Conservation (phyloP, 495 filamentous ascomycete genomes). For the Penicillium dipodomyicola region DNA sequence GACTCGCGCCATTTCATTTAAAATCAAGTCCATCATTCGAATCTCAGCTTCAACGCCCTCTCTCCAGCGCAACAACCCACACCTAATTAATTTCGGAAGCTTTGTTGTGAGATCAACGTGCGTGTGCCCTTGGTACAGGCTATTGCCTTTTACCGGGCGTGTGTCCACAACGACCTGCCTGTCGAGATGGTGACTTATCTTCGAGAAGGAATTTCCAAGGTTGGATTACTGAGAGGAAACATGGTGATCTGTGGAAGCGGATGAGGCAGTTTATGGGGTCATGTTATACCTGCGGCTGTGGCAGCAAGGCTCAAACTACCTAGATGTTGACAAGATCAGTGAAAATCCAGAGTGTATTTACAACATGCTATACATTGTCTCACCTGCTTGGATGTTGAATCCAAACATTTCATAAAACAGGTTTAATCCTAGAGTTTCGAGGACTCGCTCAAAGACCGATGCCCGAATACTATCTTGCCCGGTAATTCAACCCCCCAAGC, state of each 20-base stretch:
- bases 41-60: not conserved
- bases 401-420: not conserved
- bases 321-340: not conserved
- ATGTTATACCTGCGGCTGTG: no score
- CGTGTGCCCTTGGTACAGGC: no score
- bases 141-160: no score
- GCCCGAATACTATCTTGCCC: not conserved
- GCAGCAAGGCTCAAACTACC: no score
- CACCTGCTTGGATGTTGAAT: not conserved
- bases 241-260: no score
- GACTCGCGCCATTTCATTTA: not conserved
- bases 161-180: no score
- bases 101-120: not conserved
- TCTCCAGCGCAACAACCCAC: not conserved
- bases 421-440: conserved; percentile 3
- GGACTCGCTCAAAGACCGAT: not conserved
- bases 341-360: not conserved
- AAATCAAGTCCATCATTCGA: not conserved
- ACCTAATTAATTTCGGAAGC: not conserved
- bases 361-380: not conserved
- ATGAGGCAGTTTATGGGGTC: no score
- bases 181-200: no score
- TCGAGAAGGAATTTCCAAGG: no score
- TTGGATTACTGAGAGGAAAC: no score
- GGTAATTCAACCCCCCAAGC: conserved; percentile 24